A percentile compares a stretch with the other conserved stretches of the same genome.
Conservation (phyloP, 2,329 filamentous ascomycete genomes). For the Cytospora paraplurivora region DNA sequence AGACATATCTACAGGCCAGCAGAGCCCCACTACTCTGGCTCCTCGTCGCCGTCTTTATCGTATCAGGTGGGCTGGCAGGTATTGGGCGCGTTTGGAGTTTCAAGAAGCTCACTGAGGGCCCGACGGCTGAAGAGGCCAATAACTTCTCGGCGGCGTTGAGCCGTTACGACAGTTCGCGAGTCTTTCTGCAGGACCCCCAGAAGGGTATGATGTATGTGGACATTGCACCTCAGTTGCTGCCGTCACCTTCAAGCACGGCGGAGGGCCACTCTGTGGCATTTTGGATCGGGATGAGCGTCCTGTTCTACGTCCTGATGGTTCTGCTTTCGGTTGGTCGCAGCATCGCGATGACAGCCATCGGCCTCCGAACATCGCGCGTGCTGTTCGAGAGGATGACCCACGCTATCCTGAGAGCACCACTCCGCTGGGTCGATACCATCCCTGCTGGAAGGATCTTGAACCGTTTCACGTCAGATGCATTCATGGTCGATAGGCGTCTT, state of each 20-base stretch:
- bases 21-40: slow-evolving; percentile 36
- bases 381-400: slow-evolving; percentile 41
- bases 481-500: slow-evolving; percentile 41
- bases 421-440: slow-evolving; percentile 45
- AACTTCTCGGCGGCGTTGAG: slow-evolving; percentile 24
- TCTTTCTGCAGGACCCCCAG: slow-evolving; percentile 27
- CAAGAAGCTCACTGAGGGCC: slow-evolving; percentile 38
- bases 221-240: slow-evolving; percentile 13
- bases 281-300: slow-evolving; percentile 37
- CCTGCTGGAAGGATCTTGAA: slow-evolving; percentile 47
- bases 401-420: slow-evolving; percentile 43
- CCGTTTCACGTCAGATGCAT: slow-evolving; percentile 45
- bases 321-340: slow-evolving; percentile 31
- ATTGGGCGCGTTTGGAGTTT: slow-evolving; percentile 39
- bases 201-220: slow-evolving; percentile 21
- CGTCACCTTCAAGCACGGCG: slow-evolving; percentile 9
- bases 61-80: slow-evolving; percentile 30
- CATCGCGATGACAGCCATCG: slow-evolving; percentile 36
- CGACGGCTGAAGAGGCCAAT: slow-evolving; percentile 28
- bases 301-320: slow-evolving; percentile 35
- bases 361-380: slow-evolving; percentile 36
- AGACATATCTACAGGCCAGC: slow-evolving; percentile 38
- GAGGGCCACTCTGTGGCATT: slow-evolving; percentile 30
- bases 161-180: slow-evolving; percentile 15
- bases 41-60: slow-evolving; percentile 33